Evolutionary conservation across 2,329 filamentous ascomycete species (phyloP).

Genomic region (Stachybotrys chartarum): DNA sequence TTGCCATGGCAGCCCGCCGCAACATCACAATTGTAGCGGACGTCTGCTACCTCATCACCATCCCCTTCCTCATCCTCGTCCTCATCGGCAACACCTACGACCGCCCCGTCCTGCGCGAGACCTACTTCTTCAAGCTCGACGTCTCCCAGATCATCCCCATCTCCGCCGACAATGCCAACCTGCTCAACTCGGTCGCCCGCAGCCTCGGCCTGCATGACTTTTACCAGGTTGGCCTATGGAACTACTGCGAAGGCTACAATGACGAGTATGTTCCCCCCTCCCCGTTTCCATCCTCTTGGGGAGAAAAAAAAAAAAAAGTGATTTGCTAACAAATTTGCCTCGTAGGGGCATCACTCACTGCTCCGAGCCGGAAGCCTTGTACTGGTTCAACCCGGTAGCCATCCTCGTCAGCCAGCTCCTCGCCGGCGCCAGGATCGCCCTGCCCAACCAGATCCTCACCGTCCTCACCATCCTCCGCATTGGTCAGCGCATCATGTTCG

Average conservation of each 20-base stretch:
- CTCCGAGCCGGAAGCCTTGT: constrained; percentile 61
- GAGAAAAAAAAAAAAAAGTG: no score
- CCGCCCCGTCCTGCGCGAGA: constrained; percentile 54
- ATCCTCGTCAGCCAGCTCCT: constrained; percentile 77
- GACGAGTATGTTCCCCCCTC: constrained; percentile 43
- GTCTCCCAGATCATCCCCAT: constrained; percentile 74
- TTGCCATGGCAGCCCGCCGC: constrained; percentile 27
- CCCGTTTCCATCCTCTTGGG: not conserved
- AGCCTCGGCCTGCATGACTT: constrained; percentile 88
- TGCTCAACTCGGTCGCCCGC: constrained; percentile 83
- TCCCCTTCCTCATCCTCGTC: constrained; percentile 73
- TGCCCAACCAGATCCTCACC: constrained; percentile 66
- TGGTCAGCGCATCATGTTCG: constrained; percentile 82
- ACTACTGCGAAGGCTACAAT: constrained; percentile 81
- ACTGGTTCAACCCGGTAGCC: constrained; percentile 86
- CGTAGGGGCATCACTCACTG: constrained; percentile 66
- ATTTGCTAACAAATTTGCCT: constrained; percentile 24
- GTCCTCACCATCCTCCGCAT: constrained; percentile 68
- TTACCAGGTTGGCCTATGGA: constrained; percentile 89
- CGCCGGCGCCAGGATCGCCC: constrained; percentile 71
- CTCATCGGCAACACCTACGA: constrained; percentile 68
- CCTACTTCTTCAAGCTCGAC: constrained; percentile 81
- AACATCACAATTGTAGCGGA: constrained; percentile 59
- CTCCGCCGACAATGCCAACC: constrained; percentile 60
- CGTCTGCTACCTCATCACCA: constrained; percentile 64